These are phyloP conservation scores for Phoenix dactylifera DNA, from an alignment of 176 grass and related monocot genomes.

Conservation along the genomic window DNA sequence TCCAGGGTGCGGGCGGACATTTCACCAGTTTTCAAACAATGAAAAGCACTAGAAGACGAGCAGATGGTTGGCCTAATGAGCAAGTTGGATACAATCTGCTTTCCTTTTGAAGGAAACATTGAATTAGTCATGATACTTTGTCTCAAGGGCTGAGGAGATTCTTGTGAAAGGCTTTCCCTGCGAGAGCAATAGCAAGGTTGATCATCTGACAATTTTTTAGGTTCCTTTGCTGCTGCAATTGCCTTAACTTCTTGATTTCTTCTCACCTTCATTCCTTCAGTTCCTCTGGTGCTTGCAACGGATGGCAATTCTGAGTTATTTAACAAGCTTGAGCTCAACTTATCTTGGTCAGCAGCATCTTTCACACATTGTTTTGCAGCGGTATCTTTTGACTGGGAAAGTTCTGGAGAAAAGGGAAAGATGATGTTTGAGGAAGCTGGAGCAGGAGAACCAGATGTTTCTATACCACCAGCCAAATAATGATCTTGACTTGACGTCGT, in stretches of 20 bases:
- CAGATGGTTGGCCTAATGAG: slow-evolving; percentile 50
- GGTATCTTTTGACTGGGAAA: slow-evolving; percentile 27
- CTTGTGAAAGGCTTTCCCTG: slow-evolving; percentile 51
- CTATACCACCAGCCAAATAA: slow-evolving; percentile 28
- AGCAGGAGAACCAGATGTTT: neutral
- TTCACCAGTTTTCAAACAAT: slow-evolving; percentile 26
- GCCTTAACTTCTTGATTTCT: slow-evolving; percentile 24
- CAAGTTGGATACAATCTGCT: slow-evolving; percentile 42
- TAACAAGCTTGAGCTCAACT: neutral
- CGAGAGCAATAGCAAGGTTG: slow-evolving; percentile 53
- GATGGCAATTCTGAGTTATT: slow-evolving; percentile 17
- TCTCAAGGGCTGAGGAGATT: slow-evolving; percentile 27
- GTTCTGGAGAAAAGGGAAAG: slow-evolving; percentile 17
- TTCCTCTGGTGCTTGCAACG: slow-evolving; percentile 16
- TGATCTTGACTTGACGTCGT: slow-evolving; percentile 29
- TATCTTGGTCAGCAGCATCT: neutral
- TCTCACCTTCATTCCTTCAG: slow-evolving; percentile 24
- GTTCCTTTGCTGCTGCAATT: slow-evolving; percentile 9
- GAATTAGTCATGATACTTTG: slow-evolving; percentile 24
- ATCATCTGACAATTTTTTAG: slow-evolving; percentile 32
- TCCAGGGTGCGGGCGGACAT: slow-evolving; percentile 31
- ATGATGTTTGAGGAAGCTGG: neutral
- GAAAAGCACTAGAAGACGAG: slow-evolving; percentile 65
- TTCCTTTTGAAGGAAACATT: slow-evolving; percentile 26
- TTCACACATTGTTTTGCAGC: slow-evolving; percentile 15